Percentiles rank a stretch among this genome's conserved stretches.
These are phyloP conservation scores for Fusarium paranaense DNA, from an alignment of 2,329 filamentous ascomycete genomes.

Conservation along the genomic window DNA sequence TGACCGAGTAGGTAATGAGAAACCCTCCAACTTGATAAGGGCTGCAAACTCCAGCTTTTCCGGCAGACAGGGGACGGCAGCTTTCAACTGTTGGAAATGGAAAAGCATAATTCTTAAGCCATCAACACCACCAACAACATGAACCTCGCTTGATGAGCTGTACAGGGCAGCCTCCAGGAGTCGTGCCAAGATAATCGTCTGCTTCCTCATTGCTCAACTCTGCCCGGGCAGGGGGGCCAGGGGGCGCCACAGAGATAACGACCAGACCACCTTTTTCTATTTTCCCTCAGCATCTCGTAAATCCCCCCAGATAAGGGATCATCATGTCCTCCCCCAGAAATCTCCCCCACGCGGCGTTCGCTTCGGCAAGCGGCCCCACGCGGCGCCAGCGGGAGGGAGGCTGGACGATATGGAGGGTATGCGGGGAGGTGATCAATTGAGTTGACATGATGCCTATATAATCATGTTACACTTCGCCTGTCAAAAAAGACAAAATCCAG, in stretches of 20 bases:
- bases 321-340: slow-evolving; percentile 28
- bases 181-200: background rate
- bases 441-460: slow-evolving; percentile 15
- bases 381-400: slow-evolving; percentile 14
- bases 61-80: background rate
- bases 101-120: background rate
- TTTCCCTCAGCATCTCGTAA: slow-evolving; percentile 7
- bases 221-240: slow-evolving; percentile 11
- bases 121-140: background rate
- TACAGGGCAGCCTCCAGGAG: background rate
- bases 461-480: slow-evolving; percentile 19
- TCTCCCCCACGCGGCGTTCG: slow-evolving; percentile 30
- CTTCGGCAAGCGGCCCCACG: slow-evolving; percentile 22
- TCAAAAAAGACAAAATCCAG: background rate
- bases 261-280: slow-evolving; percentile 14
- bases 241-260: slow-evolving; percentile 34
- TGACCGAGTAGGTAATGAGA: background rate
- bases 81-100: background rate
- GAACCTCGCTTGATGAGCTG: background rate
- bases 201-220: background rate
- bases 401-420: slow-evolving; percentile 7
- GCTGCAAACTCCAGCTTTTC: background rate
- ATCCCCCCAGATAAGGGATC: slow-evolving; percentile 25
- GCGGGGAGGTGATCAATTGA: slow-evolving; percentile 18
- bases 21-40: background rate